These are phyloP conservation scores for Gilbertella persicaria DNA, from an alignment of 371 early-diverging fungal species.

Conservation along the genomic window DNA sequence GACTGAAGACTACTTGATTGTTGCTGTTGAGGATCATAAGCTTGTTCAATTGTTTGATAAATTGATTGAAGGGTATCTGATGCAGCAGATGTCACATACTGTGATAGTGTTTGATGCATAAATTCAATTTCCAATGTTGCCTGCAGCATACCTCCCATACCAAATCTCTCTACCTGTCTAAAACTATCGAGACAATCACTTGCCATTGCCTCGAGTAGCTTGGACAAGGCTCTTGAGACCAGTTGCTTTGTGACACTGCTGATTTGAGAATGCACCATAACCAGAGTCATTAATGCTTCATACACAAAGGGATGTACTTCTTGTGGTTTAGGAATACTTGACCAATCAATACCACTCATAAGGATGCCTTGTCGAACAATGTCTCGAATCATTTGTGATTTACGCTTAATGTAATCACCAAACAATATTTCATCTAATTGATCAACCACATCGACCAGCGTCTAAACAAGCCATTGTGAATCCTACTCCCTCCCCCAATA, in stretches of 20 bases:
- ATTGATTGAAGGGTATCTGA: constrained; percentile 66
- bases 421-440: constrained; percentile 82
- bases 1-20: constrained; percentile 56
- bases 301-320: constrained; percentile 90
- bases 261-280: constrained; percentile 91
- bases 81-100: constrained; percentile 67
- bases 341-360: constrained; percentile 87
- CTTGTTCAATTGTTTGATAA: constrained; percentile 70
- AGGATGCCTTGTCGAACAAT: constrained; percentile 81
- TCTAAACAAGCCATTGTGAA: constrained; percentile 38
- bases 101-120: constrained; percentile 75
- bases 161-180: constrained; percentile 79
- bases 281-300: constrained; percentile 82
- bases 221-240: constrained; percentile 74
- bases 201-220: constrained; percentile 69
- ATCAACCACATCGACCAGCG: constrained; percentile 60
- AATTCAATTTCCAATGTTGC: constrained; percentile 86
- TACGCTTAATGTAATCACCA: constrained; percentile 81
- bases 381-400: constrained; percentile 63
- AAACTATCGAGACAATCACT: constrained; percentile 79
- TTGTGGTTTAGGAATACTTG: constrained; percentile 67
- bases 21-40: constrained; percentile 60
- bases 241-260: constrained; percentile 76
- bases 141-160: constrained; percentile 90
- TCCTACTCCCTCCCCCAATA: no score